phyloP scores from a whole-genome alignment of 148 eudicot species.

The Rhododendron ferrugineum region DNA sequence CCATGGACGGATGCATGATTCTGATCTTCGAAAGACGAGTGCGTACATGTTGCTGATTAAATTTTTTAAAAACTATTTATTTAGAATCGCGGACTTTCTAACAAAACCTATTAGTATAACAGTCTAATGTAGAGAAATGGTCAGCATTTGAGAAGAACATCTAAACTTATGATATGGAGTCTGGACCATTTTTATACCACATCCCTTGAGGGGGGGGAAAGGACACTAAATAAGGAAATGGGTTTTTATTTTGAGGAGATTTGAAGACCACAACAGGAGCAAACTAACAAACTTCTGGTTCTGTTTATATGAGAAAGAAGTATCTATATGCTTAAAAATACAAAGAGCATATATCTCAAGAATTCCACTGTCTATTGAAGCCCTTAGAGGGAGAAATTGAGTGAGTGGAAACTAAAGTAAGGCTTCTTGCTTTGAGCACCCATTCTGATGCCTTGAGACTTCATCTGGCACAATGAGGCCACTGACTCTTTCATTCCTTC shows the following conservation, averaged over 20 bases:
- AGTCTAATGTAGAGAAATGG: too few relatives aligned
- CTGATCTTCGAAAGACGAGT: too few relatives aligned
- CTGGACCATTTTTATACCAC: not conserved
- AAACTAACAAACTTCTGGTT: not conserved
- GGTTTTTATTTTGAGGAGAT: not conserved
- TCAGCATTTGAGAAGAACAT: not conserved
- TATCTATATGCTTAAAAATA: not conserved
- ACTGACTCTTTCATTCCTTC: constrained; percentile 71
- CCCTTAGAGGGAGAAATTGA: constrained; percentile 60
- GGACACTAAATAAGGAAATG: not conserved
- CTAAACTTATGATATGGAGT: not conserved
- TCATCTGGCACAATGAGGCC: constrained; percentile 51
- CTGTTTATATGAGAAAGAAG: not conserved
- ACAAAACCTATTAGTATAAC: too few relatives aligned
- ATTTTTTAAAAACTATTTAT: too few relatives aligned
- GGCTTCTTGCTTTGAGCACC: constrained; percentile 28
- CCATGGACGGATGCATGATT: not conserved
- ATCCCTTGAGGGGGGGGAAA: not conserved
- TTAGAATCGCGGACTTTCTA: not conserved
- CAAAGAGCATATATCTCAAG: not conserved
- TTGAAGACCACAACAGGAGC: not conserved
- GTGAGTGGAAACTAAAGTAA: constrained; percentile 50
- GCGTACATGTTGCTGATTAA: not conserved
- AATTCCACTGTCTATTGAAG: not conserved
- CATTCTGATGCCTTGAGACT: constrained; percentile 21